phyloP scores from a whole-genome alignment of 2,329 filamentous ascomycete genomes.

The Fusarium fracticaudum region DNA sequence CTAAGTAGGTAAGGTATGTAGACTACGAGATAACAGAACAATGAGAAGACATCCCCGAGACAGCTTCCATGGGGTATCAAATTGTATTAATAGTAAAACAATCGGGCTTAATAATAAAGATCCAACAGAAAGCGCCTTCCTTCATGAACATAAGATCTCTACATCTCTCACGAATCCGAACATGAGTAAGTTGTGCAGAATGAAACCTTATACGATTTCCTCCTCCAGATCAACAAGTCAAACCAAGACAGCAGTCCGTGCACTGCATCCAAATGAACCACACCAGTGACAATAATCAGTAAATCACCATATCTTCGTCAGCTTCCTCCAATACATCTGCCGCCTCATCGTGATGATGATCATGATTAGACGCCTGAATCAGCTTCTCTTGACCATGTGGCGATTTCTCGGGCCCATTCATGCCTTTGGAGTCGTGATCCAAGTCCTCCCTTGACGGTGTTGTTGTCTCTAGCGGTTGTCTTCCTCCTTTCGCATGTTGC shows the following conservation, averaged over 20 bases:
- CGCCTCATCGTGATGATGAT: slow-evolving; percentile 69
- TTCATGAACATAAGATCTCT: neutral
- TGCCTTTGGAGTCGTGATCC: slow-evolving; percentile 5
- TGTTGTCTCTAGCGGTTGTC: slow-evolving; percentile 19
- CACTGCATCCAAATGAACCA: neutral
- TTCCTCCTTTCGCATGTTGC: slow-evolving; percentile 43
- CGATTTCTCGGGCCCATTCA: slow-evolving; percentile 7
- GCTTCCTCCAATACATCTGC: slow-evolving; percentile 84
- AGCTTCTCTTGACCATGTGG: slow-evolving; percentile 19
- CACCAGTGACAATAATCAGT: slow-evolving; percentile 60
- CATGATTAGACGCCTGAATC: slow-evolving; percentile 14
- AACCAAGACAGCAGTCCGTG: neutral
- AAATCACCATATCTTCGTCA: slow-evolving; percentile 91
- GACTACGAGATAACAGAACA: neutral
- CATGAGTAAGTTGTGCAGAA: neutral
- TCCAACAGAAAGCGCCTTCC: slow-evolving; percentile 8
- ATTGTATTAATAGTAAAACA: slow-evolving; percentile 2
- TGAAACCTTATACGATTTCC: neutral
- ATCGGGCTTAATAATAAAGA: neutral
- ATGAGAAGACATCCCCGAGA: neutral
- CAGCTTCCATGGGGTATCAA: slow-evolving; percentile 20
- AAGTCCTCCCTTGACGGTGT: slow-evolving; percentile 15
- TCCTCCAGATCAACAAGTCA: neutral
- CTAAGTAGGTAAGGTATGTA: neutral
- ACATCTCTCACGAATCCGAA: neutral